Conservation (phyloP, 2,329 filamentous ascomycete species). For the Metarhizium humberi region DNA sequence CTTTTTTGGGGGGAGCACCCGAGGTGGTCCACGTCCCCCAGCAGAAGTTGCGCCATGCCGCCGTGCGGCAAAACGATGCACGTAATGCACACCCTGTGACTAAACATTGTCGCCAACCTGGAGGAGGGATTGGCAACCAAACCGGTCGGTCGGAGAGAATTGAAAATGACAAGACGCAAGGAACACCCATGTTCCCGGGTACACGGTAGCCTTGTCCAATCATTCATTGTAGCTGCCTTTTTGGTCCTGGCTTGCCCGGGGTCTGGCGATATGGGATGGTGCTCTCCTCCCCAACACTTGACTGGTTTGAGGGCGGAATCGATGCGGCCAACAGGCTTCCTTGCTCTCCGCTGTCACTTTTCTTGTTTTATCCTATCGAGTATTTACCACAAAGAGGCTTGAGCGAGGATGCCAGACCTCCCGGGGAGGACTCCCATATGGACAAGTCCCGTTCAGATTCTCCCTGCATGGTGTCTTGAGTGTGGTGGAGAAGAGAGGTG, state of each 20-base stretch:
- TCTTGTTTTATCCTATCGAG: too few species aligned
- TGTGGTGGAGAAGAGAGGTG: too few species aligned
- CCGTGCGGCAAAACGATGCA: not conserved
- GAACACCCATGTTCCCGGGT: slow-evolving; percentile 3
- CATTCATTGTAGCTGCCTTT: too few species aligned
- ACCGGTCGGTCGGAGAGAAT: not conserved
- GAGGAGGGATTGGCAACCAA: not conserved
- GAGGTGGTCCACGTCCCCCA: not conserved
- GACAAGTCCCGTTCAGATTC: not conserved
- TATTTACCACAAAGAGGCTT: not conserved
- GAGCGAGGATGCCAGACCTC: not conserved
- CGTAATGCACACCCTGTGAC: not conserved
- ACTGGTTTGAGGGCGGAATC: too few species aligned
- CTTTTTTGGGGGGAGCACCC: too few species aligned
- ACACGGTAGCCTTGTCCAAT: too few species aligned
- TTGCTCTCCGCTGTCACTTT: too few species aligned
- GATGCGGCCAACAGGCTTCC: too few species aligned
- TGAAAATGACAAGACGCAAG: not conserved
- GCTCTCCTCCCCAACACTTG: too few species aligned
- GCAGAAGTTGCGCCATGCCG: not conserved
- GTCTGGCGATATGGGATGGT: too few species aligned
- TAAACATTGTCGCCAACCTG: not conserved
- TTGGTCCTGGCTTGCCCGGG: too few species aligned
- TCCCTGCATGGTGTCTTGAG: not conserved
- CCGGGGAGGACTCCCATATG: not conserved